These are phyloP conservation scores for Copromyces sp. DNA, from an alignment of 495 filamentous ascomycete species.

Conservation along the genomic window DNA sequence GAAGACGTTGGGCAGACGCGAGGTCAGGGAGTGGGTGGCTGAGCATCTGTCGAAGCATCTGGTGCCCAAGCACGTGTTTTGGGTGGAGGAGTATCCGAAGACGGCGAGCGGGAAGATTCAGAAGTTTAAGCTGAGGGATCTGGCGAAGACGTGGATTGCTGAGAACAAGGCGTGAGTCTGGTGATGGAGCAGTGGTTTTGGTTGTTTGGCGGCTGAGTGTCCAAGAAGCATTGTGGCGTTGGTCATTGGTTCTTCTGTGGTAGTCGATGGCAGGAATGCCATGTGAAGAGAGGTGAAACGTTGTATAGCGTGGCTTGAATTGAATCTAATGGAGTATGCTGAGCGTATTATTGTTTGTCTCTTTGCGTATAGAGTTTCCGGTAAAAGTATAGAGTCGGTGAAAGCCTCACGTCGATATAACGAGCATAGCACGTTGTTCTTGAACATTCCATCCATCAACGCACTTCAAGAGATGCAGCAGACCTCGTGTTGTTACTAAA, in stretches of 20 bases:
- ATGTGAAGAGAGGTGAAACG: background rate
- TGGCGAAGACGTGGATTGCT: slow-evolving; percentile 22
- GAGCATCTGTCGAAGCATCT: slow-evolving; percentile 61
- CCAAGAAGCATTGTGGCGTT: background rate
- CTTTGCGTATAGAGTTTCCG: background rate
- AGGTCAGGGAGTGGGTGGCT: slow-evolving; percentile 63
- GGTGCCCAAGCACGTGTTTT: slow-evolving; percentile 88
- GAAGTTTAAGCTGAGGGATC: slow-evolving; percentile 77
- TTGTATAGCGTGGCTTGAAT: background rate
- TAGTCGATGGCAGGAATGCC: background rate
- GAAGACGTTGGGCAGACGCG: slow-evolving; percentile 37
- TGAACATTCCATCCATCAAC: background rate
- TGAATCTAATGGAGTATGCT: background rate
- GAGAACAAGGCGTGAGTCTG: background rate
- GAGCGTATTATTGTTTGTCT: background rate
- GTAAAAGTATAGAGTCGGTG: no score
- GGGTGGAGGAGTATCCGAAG: slow-evolving; percentile 73
- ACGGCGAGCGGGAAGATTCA: slow-evolving; percentile 96
- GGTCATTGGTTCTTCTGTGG: background rate
- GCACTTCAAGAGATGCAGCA: background rate
- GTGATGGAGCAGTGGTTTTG: background rate
- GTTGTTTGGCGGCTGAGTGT: background rate
- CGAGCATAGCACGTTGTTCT: background rate
- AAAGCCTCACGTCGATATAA: background rate
- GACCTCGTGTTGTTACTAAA: background rate